A percentile compares a stretch with the other conserved stretches of the same genome.
phyloP scores from a whole-genome alignment of 768 basidiomycete species.

The Sarcodon sp. region DNA sequence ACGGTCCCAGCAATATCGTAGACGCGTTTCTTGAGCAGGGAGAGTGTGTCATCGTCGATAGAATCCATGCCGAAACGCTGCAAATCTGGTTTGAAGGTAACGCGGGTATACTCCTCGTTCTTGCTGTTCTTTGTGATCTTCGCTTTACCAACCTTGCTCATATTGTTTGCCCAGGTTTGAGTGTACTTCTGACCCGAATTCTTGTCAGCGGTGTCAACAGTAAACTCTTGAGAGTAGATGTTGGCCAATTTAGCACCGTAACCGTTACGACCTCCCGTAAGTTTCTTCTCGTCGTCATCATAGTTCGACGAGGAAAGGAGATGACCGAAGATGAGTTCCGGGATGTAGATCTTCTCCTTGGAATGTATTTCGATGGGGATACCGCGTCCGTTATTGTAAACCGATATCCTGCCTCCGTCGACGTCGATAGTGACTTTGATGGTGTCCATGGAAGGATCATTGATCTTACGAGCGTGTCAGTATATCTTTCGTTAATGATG shows the following conservation, averaged over 20 bases:
- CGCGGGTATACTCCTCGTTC: constrained; percentile 83
- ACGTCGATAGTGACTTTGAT: constrained; percentile 82
- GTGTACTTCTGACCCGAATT: constrained; percentile 81
- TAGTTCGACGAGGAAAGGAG: constrained; percentile 93
- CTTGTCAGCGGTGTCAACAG: constrained; percentile 90
- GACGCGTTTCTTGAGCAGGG: constrained; percentile 85
- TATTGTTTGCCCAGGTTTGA: constrained; percentile 91
- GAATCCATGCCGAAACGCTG: constrained; percentile 81
- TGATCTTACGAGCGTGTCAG: constrained; percentile 51
- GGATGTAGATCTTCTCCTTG: constrained; percentile 89
- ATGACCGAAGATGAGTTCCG: constrained; percentile 95
- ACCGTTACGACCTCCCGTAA: constrained; percentile 97
- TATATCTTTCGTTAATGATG: neutral
- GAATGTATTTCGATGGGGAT: constrained; percentile 96
- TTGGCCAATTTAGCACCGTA: constrained; percentile 98
- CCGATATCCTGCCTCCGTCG: constrained; percentile 77
- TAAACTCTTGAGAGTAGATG: constrained; percentile 95
- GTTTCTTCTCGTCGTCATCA: constrained; percentile 97
- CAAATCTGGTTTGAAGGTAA: constrained; percentile 90
- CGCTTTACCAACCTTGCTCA: constrained; percentile 75
- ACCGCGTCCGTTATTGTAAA: constrained; percentile 91
- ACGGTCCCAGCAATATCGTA: constrained; percentile 97
- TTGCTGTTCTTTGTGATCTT: constrained; percentile 89
- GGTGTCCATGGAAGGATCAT: constrained; percentile 83
- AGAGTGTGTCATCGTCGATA: constrained; percentile 86